These are phyloP conservation scores for Ananas comosus DNA, from an alignment of 176 grass and related monocot species.

Conservation along the genomic window DNA sequence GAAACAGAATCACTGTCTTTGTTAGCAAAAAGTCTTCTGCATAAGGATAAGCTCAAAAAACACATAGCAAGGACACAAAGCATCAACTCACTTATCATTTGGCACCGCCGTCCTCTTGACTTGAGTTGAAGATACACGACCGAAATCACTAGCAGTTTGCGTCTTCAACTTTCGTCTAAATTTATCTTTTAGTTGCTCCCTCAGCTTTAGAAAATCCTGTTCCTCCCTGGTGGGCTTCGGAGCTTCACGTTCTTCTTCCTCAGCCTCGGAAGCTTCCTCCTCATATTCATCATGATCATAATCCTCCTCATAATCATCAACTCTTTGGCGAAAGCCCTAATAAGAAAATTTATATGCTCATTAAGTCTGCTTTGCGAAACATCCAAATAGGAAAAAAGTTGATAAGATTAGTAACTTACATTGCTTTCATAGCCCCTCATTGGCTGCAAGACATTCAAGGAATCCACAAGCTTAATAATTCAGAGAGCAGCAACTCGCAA, in stretches of 20 bases:
- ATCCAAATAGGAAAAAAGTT: background rate
- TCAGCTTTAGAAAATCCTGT: constrained; percentile 33
- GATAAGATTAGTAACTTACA: constrained; percentile 11
- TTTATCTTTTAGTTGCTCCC: constrained; percentile 26
- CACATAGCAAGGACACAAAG: no score
- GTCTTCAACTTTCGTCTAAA: constrained; percentile 26
- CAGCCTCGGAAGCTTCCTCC: constrained; percentile 18
- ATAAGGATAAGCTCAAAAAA: no score
- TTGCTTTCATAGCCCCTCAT: constrained; percentile 21
- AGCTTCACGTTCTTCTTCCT: constrained; percentile 15
- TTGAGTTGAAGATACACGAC: constrained; percentile 7
- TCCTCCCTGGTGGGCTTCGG: constrained; percentile 35
- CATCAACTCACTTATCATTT: background rate
- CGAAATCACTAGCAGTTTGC: constrained; percentile 22
- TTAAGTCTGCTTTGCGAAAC: background rate
- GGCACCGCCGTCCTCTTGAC: constrained; percentile 13
- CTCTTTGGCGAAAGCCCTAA: constrained; percentile 20
- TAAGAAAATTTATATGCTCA: background rate
- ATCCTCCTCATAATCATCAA: constrained; percentile 17
- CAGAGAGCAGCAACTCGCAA: background rate
- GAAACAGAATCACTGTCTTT: no score
- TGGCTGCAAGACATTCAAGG: background rate
- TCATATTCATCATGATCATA: constrained; percentile 28
- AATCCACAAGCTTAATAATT: background rate
- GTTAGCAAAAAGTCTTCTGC: no score